A percentile compares a stretch with the other conserved stretches of the same genome.
These are phyloP conservation scores for Goniomonas avonlea DNA, from an alignment of 78 protist genomes.

Conservation along the genomic window DNA sequence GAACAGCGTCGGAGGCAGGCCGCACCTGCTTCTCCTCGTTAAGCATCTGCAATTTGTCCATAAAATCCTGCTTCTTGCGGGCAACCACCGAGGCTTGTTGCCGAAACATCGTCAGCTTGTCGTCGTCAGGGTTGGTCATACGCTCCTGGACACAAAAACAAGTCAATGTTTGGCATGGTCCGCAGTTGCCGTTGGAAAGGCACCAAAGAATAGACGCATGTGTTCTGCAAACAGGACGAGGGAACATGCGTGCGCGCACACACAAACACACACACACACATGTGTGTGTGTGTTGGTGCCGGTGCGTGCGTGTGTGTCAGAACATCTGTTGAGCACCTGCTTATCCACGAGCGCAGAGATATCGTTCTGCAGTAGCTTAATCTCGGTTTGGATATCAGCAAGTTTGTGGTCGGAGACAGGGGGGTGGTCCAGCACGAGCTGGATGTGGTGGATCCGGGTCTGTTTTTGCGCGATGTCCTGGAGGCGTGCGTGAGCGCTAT, in stretches of 20 bases:
- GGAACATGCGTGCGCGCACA: no score
- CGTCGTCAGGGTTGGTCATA: conserved; percentile 4
- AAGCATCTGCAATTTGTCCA: background rate
- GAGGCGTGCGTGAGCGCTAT: no score
- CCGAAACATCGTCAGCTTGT: conserved; percentile 17
- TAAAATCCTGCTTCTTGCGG: background rate
- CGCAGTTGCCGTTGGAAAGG: background rate
- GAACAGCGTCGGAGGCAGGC: no score
- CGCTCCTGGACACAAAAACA: no score
- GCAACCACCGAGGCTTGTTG: conserved; percentile 23
- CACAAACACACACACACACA: no score
- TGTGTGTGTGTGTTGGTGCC: no score
- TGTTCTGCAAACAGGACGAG: no score
- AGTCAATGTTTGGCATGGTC: background rate
- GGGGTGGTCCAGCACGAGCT: background rate
- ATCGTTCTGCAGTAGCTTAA: background rate
- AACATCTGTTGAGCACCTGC: background rate
- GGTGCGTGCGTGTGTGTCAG: no score
- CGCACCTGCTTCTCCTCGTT: background rate
- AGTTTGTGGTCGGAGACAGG: background rate
- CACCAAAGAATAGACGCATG: background rate
- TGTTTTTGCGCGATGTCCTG: conserved; percentile 12
- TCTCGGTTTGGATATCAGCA: background rate
- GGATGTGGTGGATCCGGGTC: background rate
- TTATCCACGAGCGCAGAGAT: background rate